Conservation (phyloP, 108 stramenopile genomes). For the Conticribra weissflogii region DNA sequence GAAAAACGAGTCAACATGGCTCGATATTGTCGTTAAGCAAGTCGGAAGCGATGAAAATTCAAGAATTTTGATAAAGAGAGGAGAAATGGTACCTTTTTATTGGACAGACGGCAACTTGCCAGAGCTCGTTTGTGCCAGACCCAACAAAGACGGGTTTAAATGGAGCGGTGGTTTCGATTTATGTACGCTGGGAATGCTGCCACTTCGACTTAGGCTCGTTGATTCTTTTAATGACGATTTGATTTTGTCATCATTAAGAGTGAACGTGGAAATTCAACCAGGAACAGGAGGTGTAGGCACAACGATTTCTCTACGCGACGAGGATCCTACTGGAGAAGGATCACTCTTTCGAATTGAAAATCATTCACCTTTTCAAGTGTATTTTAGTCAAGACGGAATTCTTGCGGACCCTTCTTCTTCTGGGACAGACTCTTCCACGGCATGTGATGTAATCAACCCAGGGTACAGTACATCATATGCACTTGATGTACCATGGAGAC, state of each 20-base stretch:
- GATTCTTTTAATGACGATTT: background rate
- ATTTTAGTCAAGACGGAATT: conserved; percentile 70
- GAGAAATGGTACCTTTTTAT: conserved; percentile 60
- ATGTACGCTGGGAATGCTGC: conserved; percentile 63
- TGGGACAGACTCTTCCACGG: background rate
- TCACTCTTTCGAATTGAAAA: conserved; percentile 78
- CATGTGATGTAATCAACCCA: conserved; percentile 56
- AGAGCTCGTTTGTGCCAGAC: conserved; percentile 58
- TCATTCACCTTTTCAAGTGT: conserved; percentile 67
- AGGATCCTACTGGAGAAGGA: conserved; percentile 59
- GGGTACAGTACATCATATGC: conserved; percentile 51
- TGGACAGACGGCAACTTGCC: conserved; percentile 70
- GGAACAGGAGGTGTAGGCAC: conserved; percentile 71
- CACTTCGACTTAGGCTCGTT: conserved; percentile 51
- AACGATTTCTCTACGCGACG: conserved; percentile 65
- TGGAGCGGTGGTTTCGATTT: conserved; percentile 85
- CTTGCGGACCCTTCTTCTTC: conserved; percentile 52
- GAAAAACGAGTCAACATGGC: conserved; percentile 55
- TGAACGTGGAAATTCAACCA: conserved; percentile 57
- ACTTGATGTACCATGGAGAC: conserved; percentile 73
- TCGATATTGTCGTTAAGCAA: conserved; percentile 68
- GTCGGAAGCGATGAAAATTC: conserved; percentile 54
- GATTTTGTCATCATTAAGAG: conserved; percentile 15
- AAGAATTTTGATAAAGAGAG: conserved; percentile 37
- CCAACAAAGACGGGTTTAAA: conserved; percentile 31